Percentiles rank a stretch among this genome's conserved stretches.
Evolutionary conservation across 202 grass and related monocot species (phyloP).

Genomic region (Carex sylvatica): DNA sequence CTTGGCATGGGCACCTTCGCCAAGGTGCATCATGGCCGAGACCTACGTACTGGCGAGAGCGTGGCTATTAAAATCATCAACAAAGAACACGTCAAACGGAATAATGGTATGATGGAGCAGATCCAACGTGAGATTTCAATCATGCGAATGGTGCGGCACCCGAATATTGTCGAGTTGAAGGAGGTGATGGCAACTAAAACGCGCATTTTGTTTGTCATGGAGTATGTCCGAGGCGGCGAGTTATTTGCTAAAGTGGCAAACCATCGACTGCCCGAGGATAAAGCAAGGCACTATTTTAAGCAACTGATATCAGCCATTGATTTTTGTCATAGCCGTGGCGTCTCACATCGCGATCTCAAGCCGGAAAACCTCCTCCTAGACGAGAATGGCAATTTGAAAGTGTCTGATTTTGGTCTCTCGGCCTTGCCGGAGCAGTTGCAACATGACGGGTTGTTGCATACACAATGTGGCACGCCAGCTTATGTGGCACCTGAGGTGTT

Average conservation of each 20-base stretch:
- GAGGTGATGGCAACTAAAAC: constrained; percentile 91
- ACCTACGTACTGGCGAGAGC: constrained; percentile 43
- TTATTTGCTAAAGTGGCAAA: constrained; percentile 62
- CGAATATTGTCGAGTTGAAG: constrained; percentile 65
- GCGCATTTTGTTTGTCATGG: constrained; percentile 94
- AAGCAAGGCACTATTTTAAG: constrained; percentile 72
- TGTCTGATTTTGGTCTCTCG: constrained; percentile 94
- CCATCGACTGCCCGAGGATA: constrained; percentile 57
- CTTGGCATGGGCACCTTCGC: constrained; percentile 90
- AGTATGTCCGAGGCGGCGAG: constrained; percentile 80
- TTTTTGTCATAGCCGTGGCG: constrained; percentile 88
- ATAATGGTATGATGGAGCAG: constrained; percentile 76
- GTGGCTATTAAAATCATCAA: constrained; percentile 96
- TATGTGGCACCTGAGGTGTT: constrained; percentile 97
- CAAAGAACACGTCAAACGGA: constrained; percentile 61
- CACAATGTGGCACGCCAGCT: constrained; percentile 91
- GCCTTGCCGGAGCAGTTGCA: constrained; percentile 85
- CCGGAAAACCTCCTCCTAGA: constrained; percentile 91
- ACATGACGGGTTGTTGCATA: constrained; percentile 85
- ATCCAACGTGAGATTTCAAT: constrained; percentile 88
- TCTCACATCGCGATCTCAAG: constrained; percentile 96
- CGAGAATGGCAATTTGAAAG: constrained; percentile 34
- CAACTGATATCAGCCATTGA: constrained; percentile 78
- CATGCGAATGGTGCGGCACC: constrained; percentile 87
- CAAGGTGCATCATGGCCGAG: constrained; percentile 79